Conservation (phyloP, 805 yeast species). For the Nakazawaea wyomingensis region DNA sequence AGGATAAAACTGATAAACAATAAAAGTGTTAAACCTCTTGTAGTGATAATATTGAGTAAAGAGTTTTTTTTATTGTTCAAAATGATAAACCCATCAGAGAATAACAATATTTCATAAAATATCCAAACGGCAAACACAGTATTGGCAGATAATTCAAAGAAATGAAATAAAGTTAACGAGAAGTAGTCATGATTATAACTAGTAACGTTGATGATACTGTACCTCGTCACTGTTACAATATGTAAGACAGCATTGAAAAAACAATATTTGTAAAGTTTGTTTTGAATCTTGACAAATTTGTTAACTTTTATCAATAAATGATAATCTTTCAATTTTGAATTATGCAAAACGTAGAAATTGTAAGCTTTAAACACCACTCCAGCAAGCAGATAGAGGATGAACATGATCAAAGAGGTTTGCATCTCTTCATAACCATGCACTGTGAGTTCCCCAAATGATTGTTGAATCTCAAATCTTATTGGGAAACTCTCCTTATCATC, state of each 20-base stretch:
- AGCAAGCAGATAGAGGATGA: neutral
- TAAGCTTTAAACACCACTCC: conserved; percentile 1
- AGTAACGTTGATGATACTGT: conserved; percentile 12
- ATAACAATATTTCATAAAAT: conserved; percentile 25
- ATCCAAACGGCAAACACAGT: conserved; percentile 26
- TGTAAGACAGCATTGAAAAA: conserved; percentile 1
- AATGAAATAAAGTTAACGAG: conserved; percentile 17
- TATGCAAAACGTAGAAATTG: neutral
- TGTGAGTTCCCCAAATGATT: conserved; percentile 11
- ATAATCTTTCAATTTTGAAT: conserved; percentile 8
- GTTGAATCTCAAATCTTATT: conserved; percentile 10
- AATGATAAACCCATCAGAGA: conserved; percentile 24
- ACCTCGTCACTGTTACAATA: conserved; percentile 7
- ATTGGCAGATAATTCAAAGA: conserved; percentile 18
- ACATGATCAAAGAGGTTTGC: conserved; percentile 8
- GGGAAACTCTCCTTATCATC: conserved; percentile 3
- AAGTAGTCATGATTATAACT: conserved; percentile 21
- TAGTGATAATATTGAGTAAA: conserved; percentile 12
- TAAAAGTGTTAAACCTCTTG: conserved; percentile 18
- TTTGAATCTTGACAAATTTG: conserved; percentile 7
- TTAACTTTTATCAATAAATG: conserved; percentile 4
- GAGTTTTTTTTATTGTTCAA: conserved; percentile 16
- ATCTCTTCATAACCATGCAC: conserved; percentile 12
- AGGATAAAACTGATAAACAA: conserved; percentile 23
- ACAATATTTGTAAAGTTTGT: conserved; percentile 5